Evolutionary conservation across 2,329 filamentous ascomycete species (phyloP), one percentile per base, ranked within the genome.

Genomic region (Cladosporium oxysporum): DNA sequence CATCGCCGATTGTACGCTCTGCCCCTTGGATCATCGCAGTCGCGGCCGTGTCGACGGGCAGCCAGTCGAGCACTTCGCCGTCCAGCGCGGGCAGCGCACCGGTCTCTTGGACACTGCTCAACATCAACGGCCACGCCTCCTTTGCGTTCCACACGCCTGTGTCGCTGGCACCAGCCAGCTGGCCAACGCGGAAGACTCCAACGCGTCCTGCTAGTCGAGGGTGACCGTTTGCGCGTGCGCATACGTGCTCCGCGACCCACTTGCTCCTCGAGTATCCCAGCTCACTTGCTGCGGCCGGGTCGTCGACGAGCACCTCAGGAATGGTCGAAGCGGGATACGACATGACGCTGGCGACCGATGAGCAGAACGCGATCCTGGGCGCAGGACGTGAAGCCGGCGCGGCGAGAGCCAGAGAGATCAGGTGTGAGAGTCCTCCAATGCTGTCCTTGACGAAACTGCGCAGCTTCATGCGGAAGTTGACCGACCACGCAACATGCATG

Each of bases 401-500:
- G 23, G 71, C 74, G 1, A 81, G 71, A 0, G 81, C 78, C 8
- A 87, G 75, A 57, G 79, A 74, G 41, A 87, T 73, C 0, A 88
- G 75, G 67, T 87, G 81, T 11, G 75, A 76, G 12, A 85, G 75
- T 2, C 82, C 79, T 4, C 78, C 76, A 35, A 88, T 82, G 68
- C 83, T 83, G 67, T 85, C 82, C 47, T 79, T 79, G 58, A 81
- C 81, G 70, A 89, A 90, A 66, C 82, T 85, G 47, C 76, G 76
- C 1, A 90, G 78, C 4, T 82, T 81, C 62, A 87, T 78, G 29
- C 82, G 83, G 77, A 90, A 90, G 75, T 90, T 89, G 21, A 90
- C 88, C 1, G 84, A 81, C 88, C 88, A 90, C 23, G 87, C 87
- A 8, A 87, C 80, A 72, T 90, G 87, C 64, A 91, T 82, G 21